A percentile compares a stretch with the other conserved stretches of the same genome.
These are phyloP conservation scores for Penicillium angulare DNA, from an alignment of 495 filamentous ascomycete species.

Conservation along the genomic window DNA sequence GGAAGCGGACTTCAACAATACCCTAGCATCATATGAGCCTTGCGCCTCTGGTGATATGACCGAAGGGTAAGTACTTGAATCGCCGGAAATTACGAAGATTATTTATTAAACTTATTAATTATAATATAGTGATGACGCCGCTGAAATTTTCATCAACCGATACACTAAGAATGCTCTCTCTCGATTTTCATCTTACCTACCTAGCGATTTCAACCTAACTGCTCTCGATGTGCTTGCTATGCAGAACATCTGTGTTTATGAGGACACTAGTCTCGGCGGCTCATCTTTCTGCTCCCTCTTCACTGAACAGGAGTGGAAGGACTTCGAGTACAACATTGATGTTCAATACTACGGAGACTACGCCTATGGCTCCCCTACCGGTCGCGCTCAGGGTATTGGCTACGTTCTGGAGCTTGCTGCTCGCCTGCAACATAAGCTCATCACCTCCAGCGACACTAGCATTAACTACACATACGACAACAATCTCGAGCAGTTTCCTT, in stretches of 20 bases:
- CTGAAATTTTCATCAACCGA: slow-evolving; percentile 12
- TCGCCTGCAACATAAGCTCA: slow-evolving; percentile 53
- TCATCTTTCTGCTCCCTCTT: slow-evolving; percentile 55
- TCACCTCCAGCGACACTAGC: slow-evolving; percentile 51
- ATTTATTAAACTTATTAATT: not conserved
- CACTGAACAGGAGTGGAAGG: slow-evolving; percentile 57
- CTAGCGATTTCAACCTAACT: slow-evolving; percentile 46
- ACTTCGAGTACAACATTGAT: slow-evolving; percentile 57
- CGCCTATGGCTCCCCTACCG: slow-evolving; percentile 57
- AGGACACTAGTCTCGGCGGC: slow-evolving; percentile 27
- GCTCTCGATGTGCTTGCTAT: slow-evolving; percentile 53
- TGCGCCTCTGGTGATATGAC: slow-evolving; percentile 12
- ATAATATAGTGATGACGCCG: not conserved
- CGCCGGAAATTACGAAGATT: not conserved
- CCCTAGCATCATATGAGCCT: slow-evolving; percentile 43
- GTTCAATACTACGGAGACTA: slow-evolving; percentile 57
- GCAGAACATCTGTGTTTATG: slow-evolving; percentile 43
- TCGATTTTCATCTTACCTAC: slow-evolving; percentile 25
- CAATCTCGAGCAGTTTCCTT: slow-evolving; percentile 45
- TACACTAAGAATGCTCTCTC: slow-evolving; percentile 15
- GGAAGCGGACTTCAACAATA: slow-evolving; percentile 48
- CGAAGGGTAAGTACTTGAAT: not conserved
- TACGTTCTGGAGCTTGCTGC: slow-evolving; percentile 63
- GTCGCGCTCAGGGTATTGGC: slow-evolving; percentile 62
- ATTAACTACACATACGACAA: slow-evolving; percentile 58